Evolutionary conservation across 495 filamentous ascomycete genomes (phyloP), one percentile per base, ranked within the genome.

Genomic region (Aspergillus ostianus): DNA sequence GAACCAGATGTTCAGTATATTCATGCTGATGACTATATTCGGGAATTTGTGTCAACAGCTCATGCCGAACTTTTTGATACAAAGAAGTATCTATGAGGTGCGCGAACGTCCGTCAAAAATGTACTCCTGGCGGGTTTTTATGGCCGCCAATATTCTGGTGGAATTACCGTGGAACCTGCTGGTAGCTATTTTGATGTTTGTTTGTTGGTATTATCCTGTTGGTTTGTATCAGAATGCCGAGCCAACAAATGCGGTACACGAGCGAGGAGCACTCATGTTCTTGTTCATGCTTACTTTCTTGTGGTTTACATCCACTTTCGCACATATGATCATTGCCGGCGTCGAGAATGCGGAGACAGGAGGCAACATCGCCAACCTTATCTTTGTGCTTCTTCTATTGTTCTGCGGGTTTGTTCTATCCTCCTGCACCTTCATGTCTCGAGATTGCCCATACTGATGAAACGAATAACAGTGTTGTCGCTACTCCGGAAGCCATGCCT

Each of bases 1-100:
- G 65, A 93, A 93, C 67, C 88, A 92, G 67, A 85, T 92, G 71
- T 93, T 93, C 65, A 75, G 83, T 65, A 85, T 94, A 69, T 93
- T 96, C 79, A 85, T 92, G 77, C 73, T 96, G 12, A 73, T 91
- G 53, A 90, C 83, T 6, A 82, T 94, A 47, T 88, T 92, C 68
- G 83, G 83, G 58, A 84, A 88, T 60, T 77, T 92, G 21, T 81
- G 85, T 13, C 82, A 90, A 62, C 90, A 93, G 62, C 75, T 89
- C 18, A 86, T 90, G 70, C 88, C 89, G 0, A 77, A 82, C 23
- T 92, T 88, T 66, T 70, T 89, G 44, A 69, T 72, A 4, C 77
- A 87, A 56, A 80, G 90, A 51, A 77, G 80, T 2, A 77, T 93
- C 0, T 95, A 91, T 69, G 90, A 94, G 68, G 85, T 83, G n/a